These are phyloP conservation scores for Diplosphaera chodatii DNA, from an alignment of 139 green algal genomes.

Conservation along the genomic window DNA sequence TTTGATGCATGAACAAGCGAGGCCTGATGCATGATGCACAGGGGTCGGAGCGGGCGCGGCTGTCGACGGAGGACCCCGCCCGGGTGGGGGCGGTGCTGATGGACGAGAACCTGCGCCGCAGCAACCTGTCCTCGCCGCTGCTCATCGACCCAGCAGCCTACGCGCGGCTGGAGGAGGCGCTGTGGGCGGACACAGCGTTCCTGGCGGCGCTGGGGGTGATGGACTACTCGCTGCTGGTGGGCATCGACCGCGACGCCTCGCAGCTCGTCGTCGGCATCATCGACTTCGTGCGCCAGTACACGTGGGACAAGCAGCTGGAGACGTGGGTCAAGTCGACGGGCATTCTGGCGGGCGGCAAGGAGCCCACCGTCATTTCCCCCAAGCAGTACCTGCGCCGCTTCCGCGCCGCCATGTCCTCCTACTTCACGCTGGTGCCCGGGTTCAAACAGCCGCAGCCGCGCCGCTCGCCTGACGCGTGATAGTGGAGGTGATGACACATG, in stretches of 20 bases:
- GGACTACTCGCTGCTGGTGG: constrained; percentile 95
- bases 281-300: constrained; percentile 94
- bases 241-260: constrained; percentile 45
- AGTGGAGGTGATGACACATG: no score
- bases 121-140: constrained; percentile 58
- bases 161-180: constrained; percentile 50
- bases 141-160: constrained; percentile 46
- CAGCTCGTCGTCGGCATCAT: constrained; percentile 90
- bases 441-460: neutral
- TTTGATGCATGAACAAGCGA: no score
- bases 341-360: constrained; percentile 75
- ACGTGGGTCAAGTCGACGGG: constrained; percentile 92
- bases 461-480: neutral
- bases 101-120: constrained; percentile 85
- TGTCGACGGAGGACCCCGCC: constrained; percentile 24
- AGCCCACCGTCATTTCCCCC: constrained; percentile 92
- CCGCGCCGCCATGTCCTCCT: constrained; percentile 44
- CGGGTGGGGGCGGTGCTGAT: constrained; percentile 62
- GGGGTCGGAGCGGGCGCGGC: constrained; percentile 46
- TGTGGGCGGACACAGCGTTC: constrained; percentile 86
- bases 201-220: constrained; percentile 83
- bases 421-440: constrained; percentile 75
- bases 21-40: no score
- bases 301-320: constrained; percentile 97
- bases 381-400: constrained; percentile 92